Percentiles rank a stretch among this genome's conserved stretches.
Conservation (phyloP, 148 eudicot genomes). For the Salicornia ramosissima region DNA sequence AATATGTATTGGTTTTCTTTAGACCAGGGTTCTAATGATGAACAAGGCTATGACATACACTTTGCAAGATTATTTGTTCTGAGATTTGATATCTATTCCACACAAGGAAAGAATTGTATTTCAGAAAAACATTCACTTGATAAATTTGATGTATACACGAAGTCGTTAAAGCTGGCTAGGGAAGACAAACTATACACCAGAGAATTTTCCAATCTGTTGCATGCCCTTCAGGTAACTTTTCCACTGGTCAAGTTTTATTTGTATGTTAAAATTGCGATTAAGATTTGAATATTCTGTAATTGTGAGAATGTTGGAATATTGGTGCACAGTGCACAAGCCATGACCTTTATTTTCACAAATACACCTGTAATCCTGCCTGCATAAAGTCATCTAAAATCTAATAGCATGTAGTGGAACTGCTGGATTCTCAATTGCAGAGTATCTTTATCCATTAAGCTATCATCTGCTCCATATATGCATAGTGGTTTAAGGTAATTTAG, state of each 20-base stretch:
- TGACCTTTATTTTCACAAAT: neutral
- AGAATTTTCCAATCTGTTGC: constrained; percentile 69
- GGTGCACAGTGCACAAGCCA: no score
- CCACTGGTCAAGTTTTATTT: neutral
- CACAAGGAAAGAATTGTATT: constrained; percentile 17
- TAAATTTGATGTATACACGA: constrained; percentile 34
- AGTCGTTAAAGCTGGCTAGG: constrained; percentile 45
- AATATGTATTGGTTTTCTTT: constrained; percentile 94
- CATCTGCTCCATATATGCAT: neutral
- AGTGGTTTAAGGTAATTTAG: neutral
- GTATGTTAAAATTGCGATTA: neutral
- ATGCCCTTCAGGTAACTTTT: constrained; percentile 78
- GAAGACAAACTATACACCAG: constrained; percentile 40
- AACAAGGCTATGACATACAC: constrained; percentile 70
- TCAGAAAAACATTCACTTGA: constrained; percentile 30
- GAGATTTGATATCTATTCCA: constrained; percentile 52
- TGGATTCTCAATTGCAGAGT: neutral
- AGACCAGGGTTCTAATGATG: constrained; percentile 38
- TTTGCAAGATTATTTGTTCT: constrained; percentile 58
- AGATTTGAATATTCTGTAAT: neutral
- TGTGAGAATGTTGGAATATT: neutral
- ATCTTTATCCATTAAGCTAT: neutral
- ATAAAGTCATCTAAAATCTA: neutral
- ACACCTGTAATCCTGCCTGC: neutral
- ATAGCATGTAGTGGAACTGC: neutral